Percentiles rank a stretch among this genome's conserved stretches.
phyloP scores from a whole-genome alignment of 805 yeast genomes.

The Candida tammaniensis region DNA sequence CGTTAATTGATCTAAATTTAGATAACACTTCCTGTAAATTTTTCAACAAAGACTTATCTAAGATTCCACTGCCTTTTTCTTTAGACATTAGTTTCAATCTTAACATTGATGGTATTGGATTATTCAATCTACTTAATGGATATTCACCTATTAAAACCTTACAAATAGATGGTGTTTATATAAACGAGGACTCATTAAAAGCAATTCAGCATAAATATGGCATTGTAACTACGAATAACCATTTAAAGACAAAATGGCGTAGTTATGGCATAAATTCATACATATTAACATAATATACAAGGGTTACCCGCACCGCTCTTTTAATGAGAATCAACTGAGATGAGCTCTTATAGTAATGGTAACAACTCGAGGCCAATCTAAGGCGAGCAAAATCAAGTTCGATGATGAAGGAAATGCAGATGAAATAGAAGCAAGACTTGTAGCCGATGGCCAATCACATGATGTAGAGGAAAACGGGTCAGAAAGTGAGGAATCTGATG shows the following conservation, averaged over 20 bases:
- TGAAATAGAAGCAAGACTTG: background rate
- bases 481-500: conserved; percentile 10
- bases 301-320: no score
- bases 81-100: conserved; percentile 38
- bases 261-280: conserved; percentile 34
- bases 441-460: background rate
- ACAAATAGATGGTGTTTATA: conserved; percentile 31
- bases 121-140: conserved; percentile 28
- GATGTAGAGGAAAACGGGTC: conserved; percentile 9
- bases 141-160: conserved; percentile 19
- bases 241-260: conserved; percentile 27
- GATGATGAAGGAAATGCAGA: conserved; percentile 9
- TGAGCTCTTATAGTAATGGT: conserved; percentile 10
- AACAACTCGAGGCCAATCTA: conserved; percentile 10
- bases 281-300: no score
- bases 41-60: conserved; percentile 24
- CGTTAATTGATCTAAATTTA: conserved; percentile 33
- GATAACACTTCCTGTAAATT: conserved; percentile 32
- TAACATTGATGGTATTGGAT: conserved; percentile 36
- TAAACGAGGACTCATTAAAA: conserved; percentile 26
- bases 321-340: no score
- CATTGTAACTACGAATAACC: conserved; percentile 21
- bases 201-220: conserved; percentile 18
- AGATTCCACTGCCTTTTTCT: conserved; percentile 6
- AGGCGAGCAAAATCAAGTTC: conserved; percentile 10